Percentiles rank a stretch among this genome's conserved stretches.
Conservation (phyloP, 2,329 filamentous ascomycete species). For the Xylogone sp. region DNA sequence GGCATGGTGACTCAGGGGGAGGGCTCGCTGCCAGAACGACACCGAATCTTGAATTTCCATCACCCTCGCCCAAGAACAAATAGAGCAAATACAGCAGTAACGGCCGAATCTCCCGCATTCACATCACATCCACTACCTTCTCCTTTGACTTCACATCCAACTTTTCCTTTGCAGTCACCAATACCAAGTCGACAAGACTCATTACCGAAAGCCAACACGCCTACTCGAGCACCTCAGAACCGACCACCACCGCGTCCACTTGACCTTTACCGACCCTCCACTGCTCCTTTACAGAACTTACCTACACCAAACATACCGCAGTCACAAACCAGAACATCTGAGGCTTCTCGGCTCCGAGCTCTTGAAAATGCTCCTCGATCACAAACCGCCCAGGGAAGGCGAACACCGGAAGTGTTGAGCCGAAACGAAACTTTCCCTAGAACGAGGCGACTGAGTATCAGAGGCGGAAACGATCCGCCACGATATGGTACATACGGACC, state of each 20-base stretch:
- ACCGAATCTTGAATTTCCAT: background rate
- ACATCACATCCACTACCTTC: background rate
- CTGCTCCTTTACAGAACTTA: slow-evolving; percentile 8
- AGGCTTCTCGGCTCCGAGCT: slow-evolving; percentile 27
- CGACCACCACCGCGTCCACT: slow-evolving; percentile 1
- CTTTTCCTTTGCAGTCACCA: background rate
- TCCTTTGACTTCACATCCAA: background rate
- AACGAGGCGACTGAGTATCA: slow-evolving; percentile 22
- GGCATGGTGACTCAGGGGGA: background rate
- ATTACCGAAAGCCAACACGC: background rate
- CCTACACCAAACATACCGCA: slow-evolving; percentile 12
- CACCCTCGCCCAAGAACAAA: background rate
- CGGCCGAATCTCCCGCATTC: background rate
- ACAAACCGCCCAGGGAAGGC: slow-evolving; percentile 18
- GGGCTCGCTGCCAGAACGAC: background rate
- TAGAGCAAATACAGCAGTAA: background rate
- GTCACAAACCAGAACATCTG: slow-evolving; percentile 24
- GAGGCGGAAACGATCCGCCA: slow-evolving; percentile 22
- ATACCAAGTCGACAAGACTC: background rate
- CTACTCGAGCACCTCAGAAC: background rate
- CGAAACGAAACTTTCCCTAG: slow-evolving; percentile 25
- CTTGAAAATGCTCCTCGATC: slow-evolving; percentile 27
- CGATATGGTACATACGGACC: slow-evolving; percentile 10
- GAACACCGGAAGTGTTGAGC: slow-evolving; percentile 16
- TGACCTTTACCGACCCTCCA: slow-evolving; percentile 19